Evolutionary conservation across 2,329 filamentous ascomycete genomes (phyloP), one percentile per base, ranked within the genome.

Genomic region (Fusarium citri): DNA sequence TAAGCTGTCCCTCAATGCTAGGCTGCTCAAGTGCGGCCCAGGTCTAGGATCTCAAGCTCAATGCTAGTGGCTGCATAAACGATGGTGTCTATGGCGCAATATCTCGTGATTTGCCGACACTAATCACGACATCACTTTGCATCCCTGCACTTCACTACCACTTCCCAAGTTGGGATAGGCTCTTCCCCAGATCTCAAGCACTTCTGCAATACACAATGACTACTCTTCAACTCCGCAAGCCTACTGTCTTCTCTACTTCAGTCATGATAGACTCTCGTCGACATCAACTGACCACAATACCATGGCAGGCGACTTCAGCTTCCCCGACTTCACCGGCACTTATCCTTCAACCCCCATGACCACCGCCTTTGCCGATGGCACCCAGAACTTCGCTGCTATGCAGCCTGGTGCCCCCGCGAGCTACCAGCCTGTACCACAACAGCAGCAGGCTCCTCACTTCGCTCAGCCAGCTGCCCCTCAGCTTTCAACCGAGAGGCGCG

Each of bases 231-330:
- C 59, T 55, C 50, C 63, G 51, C 49, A 65, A 64, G 49, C 55
- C 61, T 72, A 64, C 41, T 53, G 66, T 64, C 53, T 64, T 59
- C 45, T 49, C 51, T 64, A 51, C 55, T 48, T 53, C 69, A 59
- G 68, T 51, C 71, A 75, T 75, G 73, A 70, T 57, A 66, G 64
- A 58, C 37, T 69, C 50, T 59, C 60, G 48, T 54, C 58, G 37
- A 72, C 64, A 41, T 56, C 65, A 54, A 74, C 76, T 79, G 73
- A 78, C 74, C 74, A 60, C 43, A 26, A 31, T 75, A 81, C 76
- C 76, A 85, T 85, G 84, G 79, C 83, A 88, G 86, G 85, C 80
- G 86, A 88, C 70, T 88, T 88, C 75, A 84, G 80, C 79, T 87
- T 87, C 69, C 79, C 83, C 72, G 86, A 88, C 71, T 88, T 88